Evolutionary conservation across 2,329 filamentous ascomycete genomes (phyloP), one percentile per base, ranked within the genome.

Genomic region (Nemania serpens): DNA sequence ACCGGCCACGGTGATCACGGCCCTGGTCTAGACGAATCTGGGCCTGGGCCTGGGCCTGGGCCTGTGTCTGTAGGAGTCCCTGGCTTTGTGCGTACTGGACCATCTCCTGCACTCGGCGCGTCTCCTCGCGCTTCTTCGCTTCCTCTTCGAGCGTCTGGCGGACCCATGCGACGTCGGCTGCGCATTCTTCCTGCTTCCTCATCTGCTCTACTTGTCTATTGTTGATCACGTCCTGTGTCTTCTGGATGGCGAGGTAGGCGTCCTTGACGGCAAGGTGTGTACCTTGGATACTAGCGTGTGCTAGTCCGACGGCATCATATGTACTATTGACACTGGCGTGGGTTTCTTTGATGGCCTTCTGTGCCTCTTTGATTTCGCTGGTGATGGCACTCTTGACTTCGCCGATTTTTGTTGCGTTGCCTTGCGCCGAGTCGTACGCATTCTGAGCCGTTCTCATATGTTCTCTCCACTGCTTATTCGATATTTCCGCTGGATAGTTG

Each of bases 141-240:
- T 70, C 68, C 12, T 68, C 68, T 54, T 71, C 68, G 15, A 70
- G 55, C 34, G 67, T 17, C 20, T 63, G 55, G 13, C 66, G 64
- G 15, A 70, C 63, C 18, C 59, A 60, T 9, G 56, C 63, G 46
- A 70, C 63, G 22, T 70, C 67, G 17, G 64, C 68, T 6, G 58
- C 66, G 39, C 64, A 69, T 42, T 49, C 61, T 17, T 63, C 62
- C 33, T 69, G 69, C 61, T 69, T 69, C 25, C 33, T 55, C 36
- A 52, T 42, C 12, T 66, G 57, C 34, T 68, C 68, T 22, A 55
- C 42, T 37, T 70, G 58, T 29, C 65, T 66, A 18, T 64, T 58
- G 17, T 63, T 55, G 7, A 70, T 65, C 49, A 58, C 33, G 33
- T 68, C 62, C 25, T 66, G 66, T 22, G 67, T 63, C 36, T 65